Evolutionary conservation across 257 asterid species (phyloP).

Genomic region (Prunella vulgaris): DNA sequence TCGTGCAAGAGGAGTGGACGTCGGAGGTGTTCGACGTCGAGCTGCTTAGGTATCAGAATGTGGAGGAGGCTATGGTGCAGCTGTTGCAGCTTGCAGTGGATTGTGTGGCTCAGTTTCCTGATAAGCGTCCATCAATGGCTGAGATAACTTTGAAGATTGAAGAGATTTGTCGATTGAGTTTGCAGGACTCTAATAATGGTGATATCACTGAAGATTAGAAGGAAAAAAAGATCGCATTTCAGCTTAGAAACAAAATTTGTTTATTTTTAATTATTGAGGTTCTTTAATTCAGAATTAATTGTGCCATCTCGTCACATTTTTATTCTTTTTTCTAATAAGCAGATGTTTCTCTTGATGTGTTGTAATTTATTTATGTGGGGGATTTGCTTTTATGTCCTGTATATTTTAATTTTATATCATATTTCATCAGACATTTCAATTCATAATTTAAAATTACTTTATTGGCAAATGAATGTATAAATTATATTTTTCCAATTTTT

Average conservation of each 20-base stretch:
- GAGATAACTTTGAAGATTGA: slow-evolving; percentile 29
- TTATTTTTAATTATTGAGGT: slow-evolving; percentile 25
- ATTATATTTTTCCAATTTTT: too few relatives aligned
- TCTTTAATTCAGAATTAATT: slow-evolving; percentile 25
- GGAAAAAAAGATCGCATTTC: background rate
- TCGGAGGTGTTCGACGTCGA: slow-evolving; percentile 37
- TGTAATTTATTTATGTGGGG: slow-evolving; percentile 4
- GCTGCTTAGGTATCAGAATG: slow-evolving; percentile 36
- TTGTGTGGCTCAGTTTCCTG: slow-evolving; percentile 36
- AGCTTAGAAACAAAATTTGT: background rate
- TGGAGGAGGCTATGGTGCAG: slow-evolving; percentile 48
- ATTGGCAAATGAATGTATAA: background rate
- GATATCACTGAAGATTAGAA: slow-evolving; percentile 9
- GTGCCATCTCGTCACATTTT: background rate
- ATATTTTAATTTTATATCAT: background rate
- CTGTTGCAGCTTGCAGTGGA: slow-evolving; percentile 39
- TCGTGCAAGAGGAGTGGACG: slow-evolving; percentile 39
- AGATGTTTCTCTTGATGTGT: background rate
- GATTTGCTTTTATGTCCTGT: background rate
- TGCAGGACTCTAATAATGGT: background rate
- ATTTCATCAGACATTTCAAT: background rate
- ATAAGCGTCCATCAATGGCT: slow-evolving; percentile 43
- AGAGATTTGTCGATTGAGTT: slow-evolving; percentile 25
- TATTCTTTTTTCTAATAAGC: background rate
- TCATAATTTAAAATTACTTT: background rate